Evolutionary conservation across 441 rosid genomes (phyloP), one percentile per base, ranked within the genome.

Genomic region (Pelargonium myrrhifolium): DNA sequence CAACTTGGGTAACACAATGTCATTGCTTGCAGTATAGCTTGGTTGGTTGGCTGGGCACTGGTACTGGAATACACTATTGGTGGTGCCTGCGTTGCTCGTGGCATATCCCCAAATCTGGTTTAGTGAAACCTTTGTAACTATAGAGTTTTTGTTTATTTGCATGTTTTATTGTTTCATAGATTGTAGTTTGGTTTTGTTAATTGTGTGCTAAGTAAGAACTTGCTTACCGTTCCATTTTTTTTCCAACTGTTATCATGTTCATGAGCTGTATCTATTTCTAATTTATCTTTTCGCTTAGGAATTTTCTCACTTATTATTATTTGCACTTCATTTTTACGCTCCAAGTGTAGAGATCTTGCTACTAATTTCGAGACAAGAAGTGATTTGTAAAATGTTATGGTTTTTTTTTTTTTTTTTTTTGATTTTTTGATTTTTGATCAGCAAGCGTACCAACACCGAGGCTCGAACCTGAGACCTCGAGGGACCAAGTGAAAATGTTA

Each of bases 51-150:
- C 68, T 94, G 99, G 99, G 97, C 92, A 21, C 77, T 94, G 35
- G 81, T 94, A 71, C 80, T 94, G 74, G 99, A 94, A 79, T 94
- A 94, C 73, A 88, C 99, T 4, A 88, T 94, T 62, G 96, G 99
- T 70, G 99, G 99, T 18, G 78, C 99, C 6, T 93, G 97, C 9
- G 96, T 94, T 77, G 99, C 97, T 70, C 96, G 99, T 31, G 99
- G 99, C 80, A 88, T 92, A 67, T 88, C 99, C 14, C 99, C 99
- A 9, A 93, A 91, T 85, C 86, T 93, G 89, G 99, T 93, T 10
- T 42, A 75, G 69, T 77, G 72, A 73, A 20, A 6, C 2, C 18
- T 10, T 53, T 18, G 24, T 53, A 9, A 1, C 60, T 53, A 5
- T 53, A 5, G 0, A n/a, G 1, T 7, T 53, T 53, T 18, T 1